Percentiles rank a stretch among this genome's conserved stretches.
phyloP scores from a whole-genome alignment of 2,329 filamentous ascomycete genomes.

The Cladosporium sp. region DNA sequence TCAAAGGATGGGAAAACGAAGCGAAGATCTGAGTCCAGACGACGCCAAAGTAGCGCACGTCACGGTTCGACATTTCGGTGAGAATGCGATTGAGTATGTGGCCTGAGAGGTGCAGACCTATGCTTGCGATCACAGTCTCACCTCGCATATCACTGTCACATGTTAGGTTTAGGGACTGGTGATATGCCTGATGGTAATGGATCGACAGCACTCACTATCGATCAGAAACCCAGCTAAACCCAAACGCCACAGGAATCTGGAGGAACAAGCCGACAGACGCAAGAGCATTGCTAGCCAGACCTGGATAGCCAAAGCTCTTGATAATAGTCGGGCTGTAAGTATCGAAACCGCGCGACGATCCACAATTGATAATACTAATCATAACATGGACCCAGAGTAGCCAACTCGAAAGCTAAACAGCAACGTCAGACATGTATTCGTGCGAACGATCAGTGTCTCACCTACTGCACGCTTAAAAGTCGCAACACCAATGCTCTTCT shows the following conservation, averaged over 20 bases:
- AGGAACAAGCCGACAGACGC: constrained; percentile 38
- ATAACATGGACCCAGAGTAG: constrained; percentile 35
- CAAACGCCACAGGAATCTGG: constrained; percentile 51
- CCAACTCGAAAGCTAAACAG: constrained; percentile 39
- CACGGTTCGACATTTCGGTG: constrained; percentile 45
- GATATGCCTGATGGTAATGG: not conserved
- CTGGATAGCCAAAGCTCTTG: constrained; percentile 20
- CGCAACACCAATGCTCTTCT: constrained; percentile 31
- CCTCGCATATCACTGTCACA: constrained; percentile 49
- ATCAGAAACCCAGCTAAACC: constrained; percentile 56
- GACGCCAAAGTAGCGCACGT: constrained; percentile 55
- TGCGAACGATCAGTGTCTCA: not conserved
- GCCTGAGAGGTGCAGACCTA: constrained; percentile 51
- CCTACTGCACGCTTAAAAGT: constrained; percentile 33
- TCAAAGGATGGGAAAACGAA: constrained; percentile 57
- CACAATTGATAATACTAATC: constrained; percentile 36
- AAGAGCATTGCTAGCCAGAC: constrained; percentile 29
- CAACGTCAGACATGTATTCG: not conserved
- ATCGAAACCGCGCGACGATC: constrained; percentile 33
- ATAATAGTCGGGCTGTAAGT: constrained; percentile 38
- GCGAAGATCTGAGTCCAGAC: constrained; percentile 58
- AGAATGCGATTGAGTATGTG: constrained; percentile 57
- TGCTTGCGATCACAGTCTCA: constrained; percentile 53
- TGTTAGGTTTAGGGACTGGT: constrained; percentile 10
- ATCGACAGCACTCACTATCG: constrained; percentile 45